Evolutionary conservation across 768 basidiomycete species (phyloP).

Genomic region (Tylopilus vinaceipallidus): DNA sequence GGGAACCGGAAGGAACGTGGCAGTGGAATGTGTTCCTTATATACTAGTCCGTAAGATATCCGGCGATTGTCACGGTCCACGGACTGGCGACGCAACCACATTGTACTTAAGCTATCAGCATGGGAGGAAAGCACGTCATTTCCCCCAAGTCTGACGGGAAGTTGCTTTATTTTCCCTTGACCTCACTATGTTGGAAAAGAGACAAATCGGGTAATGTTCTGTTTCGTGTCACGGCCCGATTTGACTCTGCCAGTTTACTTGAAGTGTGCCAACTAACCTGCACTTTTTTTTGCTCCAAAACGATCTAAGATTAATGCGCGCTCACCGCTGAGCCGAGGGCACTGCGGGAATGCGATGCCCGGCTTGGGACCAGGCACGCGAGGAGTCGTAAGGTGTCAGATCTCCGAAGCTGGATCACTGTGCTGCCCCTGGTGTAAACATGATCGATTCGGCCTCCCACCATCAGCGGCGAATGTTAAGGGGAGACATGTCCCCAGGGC

Average conservation of each 20-base stretch:
- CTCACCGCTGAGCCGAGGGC: not conserved
- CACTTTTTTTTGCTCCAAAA: not conserved
- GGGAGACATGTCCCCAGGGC: not conserved
- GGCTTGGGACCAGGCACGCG: not conserved
- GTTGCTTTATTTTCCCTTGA: not conserved
- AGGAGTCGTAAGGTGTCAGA: too few relatives aligned
- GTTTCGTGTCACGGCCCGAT: too few relatives aligned
- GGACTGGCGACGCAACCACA: not conserved
- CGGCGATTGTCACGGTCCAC: not conserved
- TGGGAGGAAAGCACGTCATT: conserved; percentile 26
- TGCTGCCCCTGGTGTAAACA: too few relatives aligned
- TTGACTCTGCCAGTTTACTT: too few relatives aligned
- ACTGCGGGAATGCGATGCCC: not conserved
- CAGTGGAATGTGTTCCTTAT: not conserved
- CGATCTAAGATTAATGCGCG: not conserved
- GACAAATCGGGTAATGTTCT: too few relatives aligned
- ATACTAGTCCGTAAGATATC: not conserved
- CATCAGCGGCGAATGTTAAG: too few relatives aligned
- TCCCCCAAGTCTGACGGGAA: not conserved
- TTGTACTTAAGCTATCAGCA: not conserved
- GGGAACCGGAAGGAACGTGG: not conserved
- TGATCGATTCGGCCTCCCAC: too few relatives aligned
- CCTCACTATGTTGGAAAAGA: not conserved
- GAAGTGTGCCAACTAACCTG: too few relatives aligned
- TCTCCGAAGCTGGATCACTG: too few relatives aligned